A percentile compares a stretch with the other conserved stretches of the same genome.
These are phyloP conservation scores for Lasiodiplodia sp. DNA, from an alignment of 2,329 filamentous ascomycete species.

Conservation along the genomic window DNA sequence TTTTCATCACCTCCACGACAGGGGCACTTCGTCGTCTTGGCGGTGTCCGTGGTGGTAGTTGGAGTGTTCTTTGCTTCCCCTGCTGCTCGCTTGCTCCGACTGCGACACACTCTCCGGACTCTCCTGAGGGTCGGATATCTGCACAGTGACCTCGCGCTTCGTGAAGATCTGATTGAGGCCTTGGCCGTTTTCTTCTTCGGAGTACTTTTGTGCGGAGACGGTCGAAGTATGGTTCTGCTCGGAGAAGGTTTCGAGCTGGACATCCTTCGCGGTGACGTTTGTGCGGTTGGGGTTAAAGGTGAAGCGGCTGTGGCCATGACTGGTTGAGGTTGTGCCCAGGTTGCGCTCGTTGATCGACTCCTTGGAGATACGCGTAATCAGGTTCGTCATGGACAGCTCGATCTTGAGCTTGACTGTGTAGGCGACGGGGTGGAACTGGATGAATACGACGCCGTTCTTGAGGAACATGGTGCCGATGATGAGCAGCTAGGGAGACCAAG, in stretches of 20 bases:
- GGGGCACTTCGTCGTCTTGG: slow-evolving; percentile 11
- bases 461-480: slow-evolving; percentile 30
- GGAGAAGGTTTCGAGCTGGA: neutral
- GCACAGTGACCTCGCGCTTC: slow-evolving; percentile 23
- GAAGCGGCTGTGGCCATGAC: slow-evolving; percentile 20
- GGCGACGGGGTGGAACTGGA: slow-evolving; percentile 52
- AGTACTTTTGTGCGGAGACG: slow-evolving; percentile 14
- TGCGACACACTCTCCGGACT: neutral
- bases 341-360: slow-evolving; percentile 22
- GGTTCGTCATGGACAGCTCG: slow-evolving; percentile 54
- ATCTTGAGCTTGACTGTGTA: slow-evolving; percentile 56
- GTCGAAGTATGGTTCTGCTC: slow-evolving; percentile 9
- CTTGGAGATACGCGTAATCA: slow-evolving; percentile 41
- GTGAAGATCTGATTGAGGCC: slow-evolving; percentile 14
- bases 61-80: slow-evolving; percentile 14
- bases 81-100: slow-evolving; percentile 10
- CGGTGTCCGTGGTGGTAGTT: neutral
- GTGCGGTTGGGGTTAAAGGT: neutral
- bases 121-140: slow-evolving; percentile 15
- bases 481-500: slow-evolving; percentile 4
- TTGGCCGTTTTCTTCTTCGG: neutral
- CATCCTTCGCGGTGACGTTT: slow-evolving; percentile 8
- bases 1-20: slow-evolving; percentile 9
- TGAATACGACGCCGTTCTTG: slow-evolving; percentile 33
- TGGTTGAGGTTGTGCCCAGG: slow-evolving; percentile 10